A percentile compares a stretch with the other conserved stretches of the same genome.
These are phyloP conservation scores for Bimuria novae-zelandiae DNA, from an alignment of 2,329 filamentous ascomycete genomes.

Conservation along the genomic window DNA sequence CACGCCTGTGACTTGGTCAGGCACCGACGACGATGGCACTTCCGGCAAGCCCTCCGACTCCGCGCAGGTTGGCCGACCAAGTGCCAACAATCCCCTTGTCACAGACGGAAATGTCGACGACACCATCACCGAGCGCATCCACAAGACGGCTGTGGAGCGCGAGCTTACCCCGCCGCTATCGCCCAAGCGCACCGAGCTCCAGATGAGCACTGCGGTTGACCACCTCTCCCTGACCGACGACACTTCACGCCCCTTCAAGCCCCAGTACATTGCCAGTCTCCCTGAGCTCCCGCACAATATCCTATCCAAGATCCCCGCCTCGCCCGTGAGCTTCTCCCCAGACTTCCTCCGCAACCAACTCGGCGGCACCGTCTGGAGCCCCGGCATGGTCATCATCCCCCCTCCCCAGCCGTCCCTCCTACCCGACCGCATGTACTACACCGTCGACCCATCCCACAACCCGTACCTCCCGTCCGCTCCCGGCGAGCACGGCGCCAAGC, in stretches of 20 bases:
- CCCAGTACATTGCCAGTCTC: constrained; percentile 43
- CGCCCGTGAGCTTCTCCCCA: constrained; percentile 39
- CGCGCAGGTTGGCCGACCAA: not conserved
- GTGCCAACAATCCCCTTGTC: constrained; percentile 14
- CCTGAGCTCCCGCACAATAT: constrained; percentile 14
- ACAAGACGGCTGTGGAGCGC: constrained; percentile 1
- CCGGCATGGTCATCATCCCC: constrained; percentile 47
- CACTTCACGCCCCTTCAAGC: constrained; percentile 15
- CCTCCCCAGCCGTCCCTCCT: constrained; percentile 29
- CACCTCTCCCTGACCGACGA: constrained; percentile 10
- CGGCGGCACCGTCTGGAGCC: constrained; percentile 47
- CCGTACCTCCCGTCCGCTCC: constrained; percentile 49
- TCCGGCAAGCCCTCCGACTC: not conserved
- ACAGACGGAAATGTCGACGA: constrained; percentile 29
- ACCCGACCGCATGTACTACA: constrained; percentile 48
- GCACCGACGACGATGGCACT: constrained; percentile 1
- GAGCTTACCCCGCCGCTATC: constrained; percentile 18
- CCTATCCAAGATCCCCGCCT: constrained; percentile 25
- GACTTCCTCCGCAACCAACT: constrained; percentile 46
- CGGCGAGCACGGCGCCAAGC: constrained; percentile 52
- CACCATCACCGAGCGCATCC: constrained; percentile 3
- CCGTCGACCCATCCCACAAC: constrained; percentile 45
- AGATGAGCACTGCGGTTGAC: constrained; percentile 15
- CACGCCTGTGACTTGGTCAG: not conserved
- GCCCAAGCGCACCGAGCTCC: constrained; percentile 2